Percentiles rank a stretch among this genome's conserved stretches.
Evolutionary conservation across 164 flowering plant genomes (phyloP).

Genomic region (Piper betle): DNA sequence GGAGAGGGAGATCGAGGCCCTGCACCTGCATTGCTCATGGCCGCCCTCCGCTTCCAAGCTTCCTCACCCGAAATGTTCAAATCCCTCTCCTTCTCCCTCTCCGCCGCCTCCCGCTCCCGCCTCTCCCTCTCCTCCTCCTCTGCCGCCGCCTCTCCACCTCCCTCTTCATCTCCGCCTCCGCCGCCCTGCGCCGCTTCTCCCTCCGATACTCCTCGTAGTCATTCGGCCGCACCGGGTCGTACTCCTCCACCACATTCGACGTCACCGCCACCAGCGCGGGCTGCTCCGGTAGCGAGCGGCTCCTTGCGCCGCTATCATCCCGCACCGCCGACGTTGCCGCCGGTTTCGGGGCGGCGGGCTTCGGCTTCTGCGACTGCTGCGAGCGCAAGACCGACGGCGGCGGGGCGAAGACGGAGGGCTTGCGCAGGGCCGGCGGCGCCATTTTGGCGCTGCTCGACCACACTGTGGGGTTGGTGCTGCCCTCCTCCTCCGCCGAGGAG

Average conservation of each 20-base stretch:
- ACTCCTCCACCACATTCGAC: conserved; percentile 72
- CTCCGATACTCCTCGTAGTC: conserved; percentile 78
- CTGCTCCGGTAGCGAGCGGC: conserved; percentile 6
- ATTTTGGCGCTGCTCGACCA: conserved; percentile 85
- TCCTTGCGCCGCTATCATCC: conserved; percentile 9
- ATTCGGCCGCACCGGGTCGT: conserved; percentile 92
- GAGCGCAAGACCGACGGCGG: conserved; percentile 45
- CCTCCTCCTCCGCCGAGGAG: conserved; percentile 43
- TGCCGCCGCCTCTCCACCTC: conserved; percentile 40
- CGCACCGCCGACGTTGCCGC: conserved; percentile 1
- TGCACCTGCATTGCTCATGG: conserved; percentile 47
- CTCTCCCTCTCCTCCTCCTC: conserved; percentile 47
- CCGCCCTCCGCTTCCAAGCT: conserved; percentile 91
- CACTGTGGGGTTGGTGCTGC: conserved; percentile 26
- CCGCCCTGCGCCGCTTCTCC: conserved; percentile 47
- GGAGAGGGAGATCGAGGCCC: conserved; percentile 63
- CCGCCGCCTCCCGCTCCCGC: conserved; percentile 23
- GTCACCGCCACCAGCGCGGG: conserved; percentile 80
- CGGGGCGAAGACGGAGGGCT: conserved; percentile 43
- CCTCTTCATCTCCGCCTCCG: conserved; percentile 55
- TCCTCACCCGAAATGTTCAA: conserved; percentile 89
- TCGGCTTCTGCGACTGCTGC: conserved; percentile 29
- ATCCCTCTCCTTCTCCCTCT: conserved; percentile 39
- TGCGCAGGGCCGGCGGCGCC: conserved; percentile 90
- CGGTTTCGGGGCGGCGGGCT: conserved; percentile 15